phyloP scores from a whole-genome alignment of 768 basidiomycete species.

The Boletus pseudopeckii region DNA sequence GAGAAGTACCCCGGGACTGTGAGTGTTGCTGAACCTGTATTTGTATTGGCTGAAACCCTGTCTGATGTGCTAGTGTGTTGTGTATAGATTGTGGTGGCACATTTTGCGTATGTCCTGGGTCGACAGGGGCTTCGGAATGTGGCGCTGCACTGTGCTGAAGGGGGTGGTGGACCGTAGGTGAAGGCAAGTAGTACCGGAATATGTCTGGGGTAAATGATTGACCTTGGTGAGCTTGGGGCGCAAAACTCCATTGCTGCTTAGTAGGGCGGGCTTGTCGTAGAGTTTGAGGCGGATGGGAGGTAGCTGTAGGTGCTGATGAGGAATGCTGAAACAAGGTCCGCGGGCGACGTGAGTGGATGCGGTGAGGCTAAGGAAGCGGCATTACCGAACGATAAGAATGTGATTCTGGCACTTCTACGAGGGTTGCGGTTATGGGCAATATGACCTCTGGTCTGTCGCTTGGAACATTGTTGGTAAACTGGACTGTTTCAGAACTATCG shows the following conservation, averaged over 20 bases:
- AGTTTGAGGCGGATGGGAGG: background rate
- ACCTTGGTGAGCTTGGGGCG: background rate
- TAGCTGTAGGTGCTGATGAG: background rate
- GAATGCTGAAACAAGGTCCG: conserved; percentile 13
- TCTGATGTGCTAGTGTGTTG: background rate
- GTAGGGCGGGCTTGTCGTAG: conserved; percentile 3
- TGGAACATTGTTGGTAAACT: conserved; percentile 9
- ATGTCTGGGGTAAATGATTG: background rate
- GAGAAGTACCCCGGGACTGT: conserved; percentile 10
- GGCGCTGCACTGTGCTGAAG: background rate
- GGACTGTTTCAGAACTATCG: conserved; percentile 16
- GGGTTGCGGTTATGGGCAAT: conserved; percentile 34
- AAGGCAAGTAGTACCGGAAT: conserved; percentile 5
- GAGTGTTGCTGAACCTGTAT: conserved; percentile 4
- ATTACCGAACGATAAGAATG: conserved; percentile 16
- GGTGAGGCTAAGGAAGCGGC: background rate
- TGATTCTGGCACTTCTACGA: conserved; percentile 31
- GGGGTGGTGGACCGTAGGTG: background rate
- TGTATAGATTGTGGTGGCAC: conserved; percentile 4
- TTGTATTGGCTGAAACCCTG: conserved; percentile 5
- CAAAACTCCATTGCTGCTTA: background rate
- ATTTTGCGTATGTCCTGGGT: conserved; percentile 9
- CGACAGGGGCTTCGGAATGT: background rate
- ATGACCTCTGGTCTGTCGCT: conserved; percentile 17
- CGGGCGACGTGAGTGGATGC: conserved; percentile 5